A percentile compares a stretch with the other conserved stretches of the same genome.
phyloP scores from a whole-genome alignment of 2,329 filamentous ascomycete genomes.

The Seiridium cupressi region DNA sequence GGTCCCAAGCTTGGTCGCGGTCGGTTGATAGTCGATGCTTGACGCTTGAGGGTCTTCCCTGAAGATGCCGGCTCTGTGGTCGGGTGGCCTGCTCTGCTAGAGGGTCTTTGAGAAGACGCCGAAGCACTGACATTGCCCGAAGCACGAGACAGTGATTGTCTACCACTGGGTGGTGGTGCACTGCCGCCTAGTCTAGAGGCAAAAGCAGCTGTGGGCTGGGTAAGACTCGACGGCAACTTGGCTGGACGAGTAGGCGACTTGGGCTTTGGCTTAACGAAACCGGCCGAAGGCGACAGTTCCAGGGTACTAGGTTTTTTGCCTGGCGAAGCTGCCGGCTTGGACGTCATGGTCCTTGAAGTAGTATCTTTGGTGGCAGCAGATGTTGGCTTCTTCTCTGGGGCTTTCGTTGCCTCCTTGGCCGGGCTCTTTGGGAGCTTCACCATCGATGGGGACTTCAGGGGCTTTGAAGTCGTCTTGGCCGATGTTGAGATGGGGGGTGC shows the following conservation, averaged over 20 bases:
- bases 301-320: slow-evolving; percentile 43
- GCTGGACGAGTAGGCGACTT: slow-evolving; percentile 70
- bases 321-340: slow-evolving; percentile 29
- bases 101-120: slow-evolving; percentile 34
- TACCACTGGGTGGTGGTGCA: slow-evolving; percentile 20
- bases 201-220: slow-evolving; percentile 68
- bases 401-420: slow-evolving; percentile 25
- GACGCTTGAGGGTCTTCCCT: slow-evolving; percentile 37
- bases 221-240: slow-evolving; percentile 65
- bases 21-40: slow-evolving; percentile 43
- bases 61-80: slow-evolving; percentile 20
- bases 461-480: slow-evolving; percentile 30
- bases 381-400: slow-evolving; percentile 33
- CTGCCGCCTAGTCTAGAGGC: slow-evolving; percentile 56
- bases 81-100: slow-evolving; percentile 44
- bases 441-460: slow-evolving; percentile 34
- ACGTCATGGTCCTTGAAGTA: slow-evolving; percentile 27
- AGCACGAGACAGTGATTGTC: slow-evolving; percentile 40
- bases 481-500: slow-evolving; percentile 22
- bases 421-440: slow-evolving; percentile 38
- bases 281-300: slow-evolving; percentile 37
- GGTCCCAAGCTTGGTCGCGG: slow-evolving; percentile 54
- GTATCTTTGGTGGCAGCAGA: slow-evolving; percentile 28
- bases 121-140: slow-evolving; percentile 29
- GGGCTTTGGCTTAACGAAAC: slow-evolving; percentile 56